A percentile compares a stretch with the other conserved stretches of the same genome.
These are phyloP conservation scores for Carpinus viminea DNA, from an alignment of 306 rosid species.

Conservation along the genomic window DNA sequence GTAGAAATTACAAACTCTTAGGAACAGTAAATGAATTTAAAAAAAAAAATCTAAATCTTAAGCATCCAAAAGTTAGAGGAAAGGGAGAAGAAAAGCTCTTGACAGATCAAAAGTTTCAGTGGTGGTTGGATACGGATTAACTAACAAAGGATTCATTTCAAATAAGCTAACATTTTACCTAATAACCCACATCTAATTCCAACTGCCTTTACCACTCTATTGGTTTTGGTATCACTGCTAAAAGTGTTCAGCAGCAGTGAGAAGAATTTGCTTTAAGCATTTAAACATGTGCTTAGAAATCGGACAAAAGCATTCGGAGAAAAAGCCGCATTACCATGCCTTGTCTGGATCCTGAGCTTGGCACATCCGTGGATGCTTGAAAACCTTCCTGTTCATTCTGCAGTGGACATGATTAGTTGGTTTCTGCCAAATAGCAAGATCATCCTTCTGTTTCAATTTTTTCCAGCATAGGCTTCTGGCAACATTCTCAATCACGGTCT, in stretches of 20 bases:
- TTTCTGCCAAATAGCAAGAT: constrained; percentile 95
- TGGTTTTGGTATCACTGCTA: constrained; percentile 70
- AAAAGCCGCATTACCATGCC: constrained; percentile 65
- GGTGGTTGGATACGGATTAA: constrained; percentile 13
- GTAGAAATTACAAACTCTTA: neutral
- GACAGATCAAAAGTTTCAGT: constrained; percentile 14
- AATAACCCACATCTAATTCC: constrained; percentile 1
- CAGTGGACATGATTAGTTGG: constrained; percentile 86
- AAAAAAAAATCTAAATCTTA: neutral
- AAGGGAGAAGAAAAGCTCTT: constrained; percentile 21
- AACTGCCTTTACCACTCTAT: constrained; percentile 39
- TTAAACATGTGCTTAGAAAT: neutral
- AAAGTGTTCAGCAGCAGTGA: constrained; percentile 33
- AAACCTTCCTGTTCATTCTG: constrained; percentile 49
- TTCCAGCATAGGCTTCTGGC: constrained; percentile 92
- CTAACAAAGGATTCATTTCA: constrained; percentile 12
- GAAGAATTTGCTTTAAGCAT: constrained; percentile 23
- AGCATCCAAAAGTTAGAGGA: constrained; percentile 24
- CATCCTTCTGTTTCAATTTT: constrained; percentile 63
- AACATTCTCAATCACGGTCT: constrained; percentile 63
- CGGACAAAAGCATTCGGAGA: too few species aligned
- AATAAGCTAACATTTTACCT: neutral
- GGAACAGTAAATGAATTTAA: neutral
- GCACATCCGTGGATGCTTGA: constrained; percentile 73
- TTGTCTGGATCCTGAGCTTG: constrained; percentile 65